Percentiles rank a stretch among this genome's conserved stretches.
These are phyloP conservation scores for Fraxinus americana DNA, from an alignment of 257 asterid species.

Conservation along the genomic window DNA sequence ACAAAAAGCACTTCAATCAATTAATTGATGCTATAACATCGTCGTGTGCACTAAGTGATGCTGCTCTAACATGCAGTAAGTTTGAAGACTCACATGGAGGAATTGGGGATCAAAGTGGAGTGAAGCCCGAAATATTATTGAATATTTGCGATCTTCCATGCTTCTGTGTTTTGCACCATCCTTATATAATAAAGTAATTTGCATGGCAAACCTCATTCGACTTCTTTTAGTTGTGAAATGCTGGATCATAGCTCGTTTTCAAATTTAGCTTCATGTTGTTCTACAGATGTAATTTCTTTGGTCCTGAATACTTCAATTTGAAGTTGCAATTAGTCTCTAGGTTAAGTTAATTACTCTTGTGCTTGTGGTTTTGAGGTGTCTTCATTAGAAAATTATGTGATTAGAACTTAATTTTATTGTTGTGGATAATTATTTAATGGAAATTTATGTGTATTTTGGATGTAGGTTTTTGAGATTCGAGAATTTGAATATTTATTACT, in stretches of 20 bases:
- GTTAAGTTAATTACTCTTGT: no score
- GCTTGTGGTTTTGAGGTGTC: not conserved
- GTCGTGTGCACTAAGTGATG: slow-evolving; percentile 56
- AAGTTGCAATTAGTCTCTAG: not conserved
- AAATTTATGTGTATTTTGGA: not conserved
- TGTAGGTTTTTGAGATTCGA: not conserved
- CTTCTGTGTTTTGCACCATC: slow-evolving; percentile 95
- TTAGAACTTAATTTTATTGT: not conserved
- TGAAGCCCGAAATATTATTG: slow-evolving; percentile 84
- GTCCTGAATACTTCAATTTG: no score
- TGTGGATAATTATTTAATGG: no score
- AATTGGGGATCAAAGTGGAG: slow-evolving; percentile 44
- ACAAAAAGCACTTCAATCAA: no score
- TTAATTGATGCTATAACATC: slow-evolving; percentile 61
- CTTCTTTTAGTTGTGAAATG: slow-evolving; percentile 3
- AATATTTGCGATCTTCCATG: slow-evolving; percentile 90
- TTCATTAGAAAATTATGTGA: not conserved
- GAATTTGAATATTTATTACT: no score
- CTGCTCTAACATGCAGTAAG: slow-evolving; percentile 40
- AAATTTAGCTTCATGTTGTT: slow-evolving; percentile 8
- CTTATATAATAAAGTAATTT: slow-evolving; percentile 85
- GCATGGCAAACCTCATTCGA: slow-evolving; percentile 18
- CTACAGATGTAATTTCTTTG: slow-evolving; percentile 82
- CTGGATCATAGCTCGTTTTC: slow-evolving; percentile 15
- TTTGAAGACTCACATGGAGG: slow-evolving; percentile 50